A percentile compares a stretch with the other conserved stretches of the same genome.
phyloP scores from a whole-genome alignment of 2,329 filamentous ascomycete species.

The Hypoxylon sp. region DNA sequence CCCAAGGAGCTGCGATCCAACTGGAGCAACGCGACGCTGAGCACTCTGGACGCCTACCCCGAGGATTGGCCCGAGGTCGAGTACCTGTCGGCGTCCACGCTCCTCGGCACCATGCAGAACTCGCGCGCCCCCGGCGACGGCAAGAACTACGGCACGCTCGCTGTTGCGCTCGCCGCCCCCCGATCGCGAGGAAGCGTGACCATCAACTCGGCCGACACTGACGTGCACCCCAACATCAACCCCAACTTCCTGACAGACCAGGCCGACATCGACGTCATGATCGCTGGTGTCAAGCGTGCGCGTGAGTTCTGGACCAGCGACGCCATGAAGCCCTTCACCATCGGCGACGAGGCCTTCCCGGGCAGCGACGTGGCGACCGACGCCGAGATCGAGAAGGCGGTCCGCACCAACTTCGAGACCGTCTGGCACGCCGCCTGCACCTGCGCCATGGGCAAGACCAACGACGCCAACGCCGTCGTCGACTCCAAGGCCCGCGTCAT shows the following conservation, averaged over 20 bases:
- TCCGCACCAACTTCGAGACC: constrained; percentile 34
- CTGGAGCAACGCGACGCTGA: neutral
- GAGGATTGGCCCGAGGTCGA: constrained; percentile 48
- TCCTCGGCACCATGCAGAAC: constrained; percentile 39
- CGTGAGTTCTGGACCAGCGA: constrained; percentile 67
- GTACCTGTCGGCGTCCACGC: constrained; percentile 41
- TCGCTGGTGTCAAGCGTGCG: constrained; percentile 68
- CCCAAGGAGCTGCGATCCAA: neutral
- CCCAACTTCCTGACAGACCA: constrained; percentile 43
- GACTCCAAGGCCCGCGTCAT: constrained; percentile 61
- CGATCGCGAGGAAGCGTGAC: constrained; percentile 64
- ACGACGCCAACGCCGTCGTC: constrained; percentile 61
- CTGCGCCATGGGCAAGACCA: constrained; percentile 59
- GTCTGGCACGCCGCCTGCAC: constrained; percentile 61
- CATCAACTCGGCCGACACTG: constrained; percentile 59
- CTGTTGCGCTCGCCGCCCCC: constrained; percentile 38
- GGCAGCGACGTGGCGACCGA: constrained; percentile 65
- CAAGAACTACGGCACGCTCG: constrained; percentile 41
- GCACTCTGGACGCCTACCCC: constrained; percentile 39
- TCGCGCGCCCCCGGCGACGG: constrained; percentile 40
- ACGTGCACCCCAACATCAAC: constrained; percentile 42
- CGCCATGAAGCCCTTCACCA: constrained; percentile 71
- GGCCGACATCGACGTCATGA: constrained; percentile 69
- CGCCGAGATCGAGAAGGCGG: constrained; percentile 57
- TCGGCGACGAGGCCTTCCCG: constrained; percentile 64